phyloP scores from a whole-genome alignment of 78 protist species.

The Dictyostelium firmibasis region DNA sequence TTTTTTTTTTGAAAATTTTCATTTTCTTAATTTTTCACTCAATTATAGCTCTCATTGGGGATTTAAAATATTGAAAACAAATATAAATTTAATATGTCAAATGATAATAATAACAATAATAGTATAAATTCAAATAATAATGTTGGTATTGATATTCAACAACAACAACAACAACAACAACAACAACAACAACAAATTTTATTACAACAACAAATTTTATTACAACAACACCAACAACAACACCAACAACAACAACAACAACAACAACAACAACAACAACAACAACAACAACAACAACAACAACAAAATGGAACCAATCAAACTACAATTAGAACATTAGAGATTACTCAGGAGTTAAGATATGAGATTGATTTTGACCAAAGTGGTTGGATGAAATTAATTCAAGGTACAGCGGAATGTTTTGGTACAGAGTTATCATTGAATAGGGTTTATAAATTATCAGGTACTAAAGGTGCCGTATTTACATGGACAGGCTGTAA shows the following conservation, averaged over 20 bases:
- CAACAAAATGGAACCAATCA: neutral
- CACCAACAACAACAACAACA: too few species aligned
- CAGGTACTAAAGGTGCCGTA: conserved; percentile 48
- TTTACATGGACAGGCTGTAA: conserved; percentile 84
- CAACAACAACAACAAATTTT: too few species aligned
- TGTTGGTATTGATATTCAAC: neutral
- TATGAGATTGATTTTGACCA: conserved; percentile 67
- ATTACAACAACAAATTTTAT: neutral
- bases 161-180: neutral
- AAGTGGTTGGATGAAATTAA: conserved; percentile 13
- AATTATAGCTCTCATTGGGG: too few species aligned
- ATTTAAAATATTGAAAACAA: too few species aligned
- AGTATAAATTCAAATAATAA: neutral
- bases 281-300: neutral
- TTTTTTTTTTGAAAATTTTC: neutral
- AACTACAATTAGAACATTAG: neutral
- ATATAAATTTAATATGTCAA: neutral
- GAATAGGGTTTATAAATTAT: conserved; percentile 41
- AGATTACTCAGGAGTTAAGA: conserved; percentile 65
- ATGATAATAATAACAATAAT: neutral
- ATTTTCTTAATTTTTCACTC: neutral
- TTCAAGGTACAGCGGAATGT: conserved; percentile 84
- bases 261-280: too few species aligned
- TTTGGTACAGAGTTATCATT: conserved; percentile 84
- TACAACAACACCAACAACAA: too few species aligned